phyloP scores from a whole-genome alignment of 306 rosid genomes.

The Oemleria cerasiformis region DNA sequence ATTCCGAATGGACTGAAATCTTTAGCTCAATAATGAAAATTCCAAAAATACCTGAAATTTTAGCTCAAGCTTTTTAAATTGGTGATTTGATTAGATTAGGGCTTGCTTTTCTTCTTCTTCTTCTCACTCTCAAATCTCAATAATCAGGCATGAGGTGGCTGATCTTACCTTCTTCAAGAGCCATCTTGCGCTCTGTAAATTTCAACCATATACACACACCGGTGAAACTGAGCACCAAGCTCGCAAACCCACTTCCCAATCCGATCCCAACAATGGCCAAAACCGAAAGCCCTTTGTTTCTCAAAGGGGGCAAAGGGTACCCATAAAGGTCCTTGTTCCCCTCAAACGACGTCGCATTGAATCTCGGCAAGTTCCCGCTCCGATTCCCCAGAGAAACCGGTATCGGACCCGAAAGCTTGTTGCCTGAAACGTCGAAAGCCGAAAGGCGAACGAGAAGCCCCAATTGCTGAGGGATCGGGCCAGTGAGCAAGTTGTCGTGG shows the following conservation, averaged over 20 bases:
- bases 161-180: constrained; percentile 72
- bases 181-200: constrained; percentile 73
- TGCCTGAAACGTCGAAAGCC: constrained; percentile 80
- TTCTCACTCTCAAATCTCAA: constrained; percentile 22
- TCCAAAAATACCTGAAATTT: constrained; percentile 38
- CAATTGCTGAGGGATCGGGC: constrained; percentile 82
- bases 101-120: neutral
- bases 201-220: constrained; percentile 94
- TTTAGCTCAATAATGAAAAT: constrained; percentile 20
- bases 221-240: constrained; percentile 79
- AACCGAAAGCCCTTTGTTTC: constrained; percentile 62
- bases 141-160: constrained; percentile 92
- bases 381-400: constrained; percentile 62
- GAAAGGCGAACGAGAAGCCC: constrained; percentile 77
- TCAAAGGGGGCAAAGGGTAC: constrained; percentile 68
- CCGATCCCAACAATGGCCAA: constrained; percentile 94
- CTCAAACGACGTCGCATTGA: constrained; percentile 64
- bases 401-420: constrained; percentile 74
- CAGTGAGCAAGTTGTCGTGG: constrained; percentile 65
- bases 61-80: neutral
- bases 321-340: constrained; percentile 94
- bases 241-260: constrained; percentile 83
- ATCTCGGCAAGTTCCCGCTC: constrained; percentile 61
- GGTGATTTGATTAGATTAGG: neutral
- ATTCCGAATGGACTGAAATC: constrained; percentile 17